Conservation (phyloP, 768 basidiomycete genomes). For the Boletus huronensis region DNA sequence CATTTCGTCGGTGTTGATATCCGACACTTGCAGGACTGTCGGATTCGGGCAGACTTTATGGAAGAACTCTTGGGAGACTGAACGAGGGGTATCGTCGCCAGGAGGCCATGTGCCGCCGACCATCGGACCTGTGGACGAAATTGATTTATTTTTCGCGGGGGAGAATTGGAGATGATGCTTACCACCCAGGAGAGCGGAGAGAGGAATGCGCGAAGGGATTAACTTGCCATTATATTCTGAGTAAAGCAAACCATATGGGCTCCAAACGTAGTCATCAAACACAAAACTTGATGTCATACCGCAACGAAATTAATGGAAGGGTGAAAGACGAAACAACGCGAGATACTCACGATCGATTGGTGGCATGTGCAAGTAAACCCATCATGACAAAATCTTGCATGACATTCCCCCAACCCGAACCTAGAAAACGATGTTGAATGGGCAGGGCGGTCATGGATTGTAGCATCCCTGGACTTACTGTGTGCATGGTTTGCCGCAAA, state of each 20-base stretch:
- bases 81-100: slow-evolving; percentile 31
- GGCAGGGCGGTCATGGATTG: not conserved
- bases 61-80: slow-evolving; percentile 38
- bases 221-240: slow-evolving; percentile 35
- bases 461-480: slow-evolving; percentile 24
- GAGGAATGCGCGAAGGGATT: slow-evolving; percentile 40
- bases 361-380: slow-evolving; percentile 32
- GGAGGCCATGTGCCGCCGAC: slow-evolving; percentile 39
- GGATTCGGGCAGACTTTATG: slow-evolving; percentile 40
- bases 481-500: slow-evolving; percentile 46
- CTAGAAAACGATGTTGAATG: slow-evolving; percentile 17
- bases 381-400: slow-evolving; percentile 41
- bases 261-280: slow-evolving; percentile 45
- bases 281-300: slow-evolving; percentile 32
- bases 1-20: slow-evolving; percentile 29
- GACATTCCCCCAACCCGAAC: slow-evolving; percentile 39
- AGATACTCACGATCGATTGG: slow-evolving; percentile 34
- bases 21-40: slow-evolving; percentile 29
- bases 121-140: slow-evolving; percentile 33
- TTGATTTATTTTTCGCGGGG: not conserved
- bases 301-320: not conserved
- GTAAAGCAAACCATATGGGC: slow-evolving; percentile 33
- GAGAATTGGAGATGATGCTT: not conserved
- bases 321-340: not conserved
- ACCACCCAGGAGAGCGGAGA: slow-evolving; percentile 41